These are phyloP conservation scores for Mycogone perniciosa DNA, from an alignment of 2,329 filamentous ascomycete species.

Conservation along the genomic window DNA sequence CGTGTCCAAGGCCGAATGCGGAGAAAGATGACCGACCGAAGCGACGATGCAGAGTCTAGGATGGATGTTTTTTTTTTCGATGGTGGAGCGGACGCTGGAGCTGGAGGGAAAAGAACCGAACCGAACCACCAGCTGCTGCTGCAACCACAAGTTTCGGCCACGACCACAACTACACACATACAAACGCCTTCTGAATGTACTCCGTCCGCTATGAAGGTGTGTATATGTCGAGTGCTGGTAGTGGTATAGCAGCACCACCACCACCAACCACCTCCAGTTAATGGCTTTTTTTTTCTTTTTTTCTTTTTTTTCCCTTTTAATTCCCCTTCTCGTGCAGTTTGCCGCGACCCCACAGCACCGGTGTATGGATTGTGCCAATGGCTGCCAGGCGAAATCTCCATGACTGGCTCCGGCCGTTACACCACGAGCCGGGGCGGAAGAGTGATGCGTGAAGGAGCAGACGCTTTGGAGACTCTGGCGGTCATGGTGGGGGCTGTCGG, in stretches of 20 bases:
- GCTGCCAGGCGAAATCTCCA: background rate
- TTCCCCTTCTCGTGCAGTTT: background rate
- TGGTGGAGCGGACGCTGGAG: conserved; percentile 1
- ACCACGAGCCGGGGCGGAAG: background rate
- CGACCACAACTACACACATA: too few species aligned
- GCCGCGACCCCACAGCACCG: too few species aligned
- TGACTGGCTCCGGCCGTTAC: conserved; percentile 1
- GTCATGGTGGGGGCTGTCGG: conserved; percentile 3
- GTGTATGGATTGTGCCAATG: conserved; percentile 1
- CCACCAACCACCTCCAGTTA: too few species aligned
- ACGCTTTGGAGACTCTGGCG: background rate
- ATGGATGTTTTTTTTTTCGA: conserved; percentile 7
- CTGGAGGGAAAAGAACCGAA: conserved; percentile 5
- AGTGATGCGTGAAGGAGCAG: conserved; percentile 1
- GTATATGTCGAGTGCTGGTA: too few species aligned
- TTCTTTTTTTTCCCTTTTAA: background rate
- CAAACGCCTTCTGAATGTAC: too few species aligned
- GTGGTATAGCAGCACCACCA: too few species aligned
- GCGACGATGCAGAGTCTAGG: conserved; percentile 9
- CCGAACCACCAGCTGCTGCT: background rate
- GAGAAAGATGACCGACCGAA: conserved; percentile 15
- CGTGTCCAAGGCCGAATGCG: conserved; percentile 24
- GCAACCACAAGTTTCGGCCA: too few species aligned
- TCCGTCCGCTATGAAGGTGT: too few species aligned
- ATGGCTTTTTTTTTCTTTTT: background rate